phyloP scores from a whole-genome alignment of 2,329 filamentous ascomycete genomes.

The Verticillium albo-atrum region DNA sequence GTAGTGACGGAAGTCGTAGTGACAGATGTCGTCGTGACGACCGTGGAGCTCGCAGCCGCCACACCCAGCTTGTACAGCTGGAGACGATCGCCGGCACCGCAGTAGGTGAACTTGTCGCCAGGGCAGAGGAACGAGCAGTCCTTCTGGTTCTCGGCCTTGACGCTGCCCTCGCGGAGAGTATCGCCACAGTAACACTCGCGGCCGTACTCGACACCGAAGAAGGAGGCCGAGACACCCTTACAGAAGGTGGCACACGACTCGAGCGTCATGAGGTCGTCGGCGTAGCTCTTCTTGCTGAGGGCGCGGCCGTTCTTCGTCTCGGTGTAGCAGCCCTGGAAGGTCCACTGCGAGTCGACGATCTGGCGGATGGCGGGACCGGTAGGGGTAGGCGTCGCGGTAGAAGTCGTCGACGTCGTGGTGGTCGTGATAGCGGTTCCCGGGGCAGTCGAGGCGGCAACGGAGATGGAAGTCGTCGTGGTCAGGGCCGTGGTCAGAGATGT shows the following conservation, averaged over 20 bases:
- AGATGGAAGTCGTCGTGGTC: background rate
- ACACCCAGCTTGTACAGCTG: constrained; percentile 2
- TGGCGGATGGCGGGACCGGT: constrained; percentile 19
- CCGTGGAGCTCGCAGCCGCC: background rate
- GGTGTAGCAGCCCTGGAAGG: constrained; percentile 29
- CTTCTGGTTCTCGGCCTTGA: constrained; percentile 10
- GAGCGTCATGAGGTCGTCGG: constrained; percentile 37
- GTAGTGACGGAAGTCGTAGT: background rate
- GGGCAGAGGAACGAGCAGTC: constrained; percentile 20
- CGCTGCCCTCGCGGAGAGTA: constrained; percentile 9
- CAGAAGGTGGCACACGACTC: constrained; percentile 46
- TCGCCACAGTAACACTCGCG: constrained; percentile 16
- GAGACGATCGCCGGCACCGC: constrained; percentile 16
- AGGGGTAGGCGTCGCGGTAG: background rate
- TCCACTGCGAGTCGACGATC: constrained; percentile 16
- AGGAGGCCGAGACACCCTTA: constrained; percentile 14
- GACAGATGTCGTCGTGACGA: background rate
- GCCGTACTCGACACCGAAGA: constrained; percentile 12
- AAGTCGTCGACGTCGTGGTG: background rate
- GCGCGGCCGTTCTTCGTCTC: constrained; percentile 24
- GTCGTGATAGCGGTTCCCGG: constrained; percentile 2
- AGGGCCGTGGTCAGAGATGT: background rate
- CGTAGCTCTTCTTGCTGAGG: constrained; percentile 18
- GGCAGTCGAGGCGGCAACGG: background rate
- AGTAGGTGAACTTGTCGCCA: constrained; percentile 17